These are phyloP conservation scores for Medicago arabica DNA, from an alignment of 306 rosid genomes.

Conservation along the genomic window DNA sequence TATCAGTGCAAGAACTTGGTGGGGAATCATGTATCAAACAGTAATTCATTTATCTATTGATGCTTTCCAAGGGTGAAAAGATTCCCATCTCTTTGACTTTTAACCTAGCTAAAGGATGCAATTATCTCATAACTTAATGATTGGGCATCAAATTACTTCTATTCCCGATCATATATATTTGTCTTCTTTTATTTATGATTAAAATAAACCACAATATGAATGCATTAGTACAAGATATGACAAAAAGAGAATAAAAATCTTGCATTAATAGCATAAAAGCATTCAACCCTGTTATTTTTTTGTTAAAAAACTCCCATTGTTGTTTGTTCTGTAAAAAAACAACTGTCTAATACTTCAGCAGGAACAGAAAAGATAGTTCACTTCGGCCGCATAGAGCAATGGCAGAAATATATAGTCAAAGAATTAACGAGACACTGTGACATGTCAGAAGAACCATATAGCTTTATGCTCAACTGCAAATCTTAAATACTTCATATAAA, in stretches of 20 bases:
- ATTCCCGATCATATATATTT: background rate
- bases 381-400: slow-evolving; percentile 16
- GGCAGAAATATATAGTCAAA: slow-evolving; percentile 11
- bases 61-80: slow-evolving; percentile 30
- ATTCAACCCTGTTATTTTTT: slow-evolving; percentile 10
- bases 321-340: slow-evolving; percentile 23
- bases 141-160: slow-evolving; percentile 13
- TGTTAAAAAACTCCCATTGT: background rate
- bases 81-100: slow-evolving; percentile 38
- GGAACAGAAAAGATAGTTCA: slow-evolving; percentile 7
- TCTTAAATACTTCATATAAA: slow-evolving; percentile 13
- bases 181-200: slow-evolving; percentile 22
- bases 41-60: slow-evolving; percentile 26
- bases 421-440: slow-evolving; percentile 1
- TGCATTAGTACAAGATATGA: slow-evolving; percentile 28
- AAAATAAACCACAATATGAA: slow-evolving; percentile 18
- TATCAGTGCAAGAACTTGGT: slow-evolving; percentile 28
- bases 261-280: slow-evolving; percentile 12
- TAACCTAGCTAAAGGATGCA: slow-evolving; percentile 7
- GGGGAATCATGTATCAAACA: slow-evolving; percentile 28
- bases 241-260: slow-evolving; percentile 18
- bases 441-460: slow-evolving; percentile 9
- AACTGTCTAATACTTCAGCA: slow-evolving; percentile 12
- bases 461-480: slow-evolving; percentile 27
- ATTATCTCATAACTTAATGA: slow-evolving; percentile 12